phyloP scores from a whole-genome alignment of 1,284 basidiomycete species.

The Boletus austroedulis region DNA sequence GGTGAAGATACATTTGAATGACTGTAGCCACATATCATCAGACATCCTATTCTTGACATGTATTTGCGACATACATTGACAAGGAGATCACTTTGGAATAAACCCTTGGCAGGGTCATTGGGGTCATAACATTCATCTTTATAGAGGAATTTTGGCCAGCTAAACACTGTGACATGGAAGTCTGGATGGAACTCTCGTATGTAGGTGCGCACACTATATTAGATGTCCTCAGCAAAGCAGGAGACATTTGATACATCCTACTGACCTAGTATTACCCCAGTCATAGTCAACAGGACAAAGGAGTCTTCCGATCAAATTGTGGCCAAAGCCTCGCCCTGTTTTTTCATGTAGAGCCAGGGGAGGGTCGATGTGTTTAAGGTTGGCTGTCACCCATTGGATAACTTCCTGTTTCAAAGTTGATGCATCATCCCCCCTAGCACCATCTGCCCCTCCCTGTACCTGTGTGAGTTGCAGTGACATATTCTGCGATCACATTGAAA shows the following conservation, averaged over 20 bases:
- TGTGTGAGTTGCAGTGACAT: neutral
- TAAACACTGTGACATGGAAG: neutral
- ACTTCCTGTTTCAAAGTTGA: too few species aligned
- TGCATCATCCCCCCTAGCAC: neutral
- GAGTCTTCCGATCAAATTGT: neutral
- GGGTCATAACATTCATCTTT: neutral
- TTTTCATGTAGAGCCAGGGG: neutral
- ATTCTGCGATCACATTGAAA: neutral
- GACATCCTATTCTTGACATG: too few species aligned
- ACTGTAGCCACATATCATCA: too few species aligned
- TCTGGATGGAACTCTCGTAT: neutral
- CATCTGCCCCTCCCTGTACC: neutral
- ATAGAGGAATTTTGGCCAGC: neutral
- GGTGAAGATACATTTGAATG: neutral
- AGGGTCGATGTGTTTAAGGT: too few species aligned
- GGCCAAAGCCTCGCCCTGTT: neutral
- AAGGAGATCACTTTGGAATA: neutral
- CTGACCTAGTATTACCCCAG: neutral
- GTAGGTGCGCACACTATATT: neutral
- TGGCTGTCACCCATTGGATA: too few species aligned
- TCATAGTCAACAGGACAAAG: neutral
- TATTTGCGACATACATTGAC: neutral
- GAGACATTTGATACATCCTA: neutral
- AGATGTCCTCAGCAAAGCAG: neutral
- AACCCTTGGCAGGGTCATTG: neutral